These are phyloP conservation scores for Daldinia decipiens DNA, from an alignment of 495 filamentous ascomycete species.

Conservation along the genomic window DNA sequence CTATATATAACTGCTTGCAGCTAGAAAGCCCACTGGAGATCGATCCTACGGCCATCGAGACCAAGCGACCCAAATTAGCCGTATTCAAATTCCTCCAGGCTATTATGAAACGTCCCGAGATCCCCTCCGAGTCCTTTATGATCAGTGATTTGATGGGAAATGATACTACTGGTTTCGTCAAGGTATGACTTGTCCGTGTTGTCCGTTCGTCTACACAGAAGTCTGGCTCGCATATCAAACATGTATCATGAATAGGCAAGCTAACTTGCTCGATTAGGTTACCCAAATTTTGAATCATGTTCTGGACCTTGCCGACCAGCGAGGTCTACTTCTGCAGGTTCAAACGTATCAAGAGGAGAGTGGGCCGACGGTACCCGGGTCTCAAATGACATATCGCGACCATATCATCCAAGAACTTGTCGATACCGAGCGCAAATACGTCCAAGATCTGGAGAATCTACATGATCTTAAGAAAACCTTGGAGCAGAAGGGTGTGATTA, in stretches of 20 bases:
- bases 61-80: constrained; percentile 71
- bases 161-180: constrained; percentile 97
- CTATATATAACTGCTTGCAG: constrained; percentile 85
- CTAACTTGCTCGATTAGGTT: constrained; percentile 50
- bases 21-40: constrained; percentile 70
- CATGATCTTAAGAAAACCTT: constrained; percentile 92
- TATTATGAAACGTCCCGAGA: constrained; percentile 71
- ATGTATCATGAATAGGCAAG: not conserved
- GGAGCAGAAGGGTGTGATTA: constrained; percentile 85
- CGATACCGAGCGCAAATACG: constrained; percentile 95
- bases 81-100: constrained; percentile 67
- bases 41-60: constrained; percentile 65
- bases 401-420: constrained; percentile 91
- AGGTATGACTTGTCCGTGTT: constrained; percentile 62
- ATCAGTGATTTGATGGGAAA: constrained; percentile 91
- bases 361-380: constrained; percentile 55
- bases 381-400: constrained; percentile 79
- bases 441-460: constrained; percentile 95
- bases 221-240: not conserved
- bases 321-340: constrained; percentile 72
- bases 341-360: constrained; percentile 59
- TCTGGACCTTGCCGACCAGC: constrained; percentile 81
- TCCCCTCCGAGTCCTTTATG: constrained; percentile 87
- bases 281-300: constrained; percentile 87
- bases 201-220: not conserved